Conservation (phyloP, 352 stramenopile species). For the Globisporangium polare region DNA sequence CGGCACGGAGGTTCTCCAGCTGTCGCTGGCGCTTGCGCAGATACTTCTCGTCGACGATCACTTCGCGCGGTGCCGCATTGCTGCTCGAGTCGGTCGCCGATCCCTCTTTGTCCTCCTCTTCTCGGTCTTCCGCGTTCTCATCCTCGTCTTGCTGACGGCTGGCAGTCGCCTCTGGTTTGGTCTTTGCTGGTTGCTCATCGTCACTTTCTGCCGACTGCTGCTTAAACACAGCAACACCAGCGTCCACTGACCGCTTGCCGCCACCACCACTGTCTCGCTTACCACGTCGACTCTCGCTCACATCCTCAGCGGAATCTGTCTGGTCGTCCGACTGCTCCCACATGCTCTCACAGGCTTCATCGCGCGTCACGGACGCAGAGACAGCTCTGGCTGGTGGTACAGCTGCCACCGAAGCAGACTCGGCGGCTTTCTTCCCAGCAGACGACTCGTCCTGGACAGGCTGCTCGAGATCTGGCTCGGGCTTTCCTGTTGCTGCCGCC, state of each 20-base stretch:
- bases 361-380: conserved; percentile 39
- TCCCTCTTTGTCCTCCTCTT: conserved; percentile 22
- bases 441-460: not conserved
- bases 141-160: not conserved
- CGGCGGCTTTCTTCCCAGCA: not conserved
- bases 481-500: not conserved
- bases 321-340: conserved; percentile 53
- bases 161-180: not conserved
- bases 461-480: not conserved
- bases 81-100: conserved; percentile 15
- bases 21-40: conserved; percentile 74
- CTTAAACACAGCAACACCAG: not conserved
- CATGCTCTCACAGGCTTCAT: conserved; percentile 81
- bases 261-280: not conserved
- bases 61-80: conserved; percentile 24
- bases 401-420: not conserved
- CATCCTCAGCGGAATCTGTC: conserved; percentile 17
- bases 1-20: conserved; percentile 56
- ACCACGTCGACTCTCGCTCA: not conserved
- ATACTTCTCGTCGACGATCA: conserved; percentile 76
- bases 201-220: not conserved
- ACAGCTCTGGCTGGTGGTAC: not conserved
- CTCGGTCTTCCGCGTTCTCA: conserved; percentile 2
- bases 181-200: not conserved
- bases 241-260: too few species aligned